phyloP scores from a whole-genome alignment of 1,284 basidiomycete genomes.

The Cutaneotrichosporon sp. region DNA sequence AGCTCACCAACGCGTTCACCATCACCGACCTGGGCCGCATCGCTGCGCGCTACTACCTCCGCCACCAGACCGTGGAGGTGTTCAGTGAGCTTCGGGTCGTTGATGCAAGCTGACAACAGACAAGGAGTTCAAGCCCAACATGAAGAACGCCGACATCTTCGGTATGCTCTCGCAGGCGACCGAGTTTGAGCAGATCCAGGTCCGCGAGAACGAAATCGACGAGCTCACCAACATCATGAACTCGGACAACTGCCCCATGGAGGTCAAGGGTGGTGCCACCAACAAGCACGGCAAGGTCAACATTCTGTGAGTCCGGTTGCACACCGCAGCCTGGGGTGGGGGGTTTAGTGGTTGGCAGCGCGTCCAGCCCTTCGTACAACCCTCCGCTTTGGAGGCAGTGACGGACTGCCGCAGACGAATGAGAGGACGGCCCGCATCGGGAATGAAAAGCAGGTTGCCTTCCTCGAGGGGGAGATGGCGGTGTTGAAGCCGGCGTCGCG shows the following conservation, averaged over 20 bases:
- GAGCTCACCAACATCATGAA: conserved; percentile 76
- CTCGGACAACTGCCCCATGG: conserved; percentile 66
- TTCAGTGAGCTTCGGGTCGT: conserved; percentile 61
- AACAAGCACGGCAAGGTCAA: conserved; percentile 91
- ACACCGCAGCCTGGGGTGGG: too few species aligned
- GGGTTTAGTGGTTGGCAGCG: too few species aligned
- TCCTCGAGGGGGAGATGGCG: too few species aligned
- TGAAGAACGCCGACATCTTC: conserved; percentile 94
- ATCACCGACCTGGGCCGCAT: conserved; percentile 90
- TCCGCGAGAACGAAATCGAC: conserved; percentile 83
- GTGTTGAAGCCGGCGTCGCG: too few species aligned
- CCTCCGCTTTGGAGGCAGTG: too few species aligned
- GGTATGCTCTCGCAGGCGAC: conserved; percentile 84
- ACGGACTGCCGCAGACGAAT: too few species aligned
- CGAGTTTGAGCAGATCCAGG: conserved; percentile 96
- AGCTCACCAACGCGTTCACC: conserved; percentile 63
- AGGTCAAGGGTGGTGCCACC: conserved; percentile 73
- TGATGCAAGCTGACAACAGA: conserved; percentile 47
- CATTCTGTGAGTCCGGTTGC: conserved; percentile 64
- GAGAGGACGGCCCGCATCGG: too few species aligned
- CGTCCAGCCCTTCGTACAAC: too few species aligned
- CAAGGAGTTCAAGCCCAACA: conserved; percentile 72
- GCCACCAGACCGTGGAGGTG: conserved; percentile 80
- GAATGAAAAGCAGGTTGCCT: too few species aligned
- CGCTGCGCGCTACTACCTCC: conserved; percentile 95